phyloP scores from a whole-genome alignment of 1,284 basidiomycete species.

The Ceratobasidium sp. region DNA sequence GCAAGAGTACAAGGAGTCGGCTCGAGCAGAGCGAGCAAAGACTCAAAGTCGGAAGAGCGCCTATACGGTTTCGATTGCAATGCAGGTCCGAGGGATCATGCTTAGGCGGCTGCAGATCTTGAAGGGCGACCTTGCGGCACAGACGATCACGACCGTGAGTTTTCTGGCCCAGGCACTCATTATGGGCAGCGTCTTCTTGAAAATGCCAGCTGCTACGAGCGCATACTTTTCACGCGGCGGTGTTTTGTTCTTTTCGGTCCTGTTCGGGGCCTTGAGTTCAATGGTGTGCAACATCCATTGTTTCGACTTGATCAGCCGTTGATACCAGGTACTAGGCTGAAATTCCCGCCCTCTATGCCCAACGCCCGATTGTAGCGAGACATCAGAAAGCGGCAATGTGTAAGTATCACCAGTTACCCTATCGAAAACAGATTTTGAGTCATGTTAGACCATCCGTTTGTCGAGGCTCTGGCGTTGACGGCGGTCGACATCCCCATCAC shows the following conservation, averaged over 20 bases:
- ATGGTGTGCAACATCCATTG: background rate
- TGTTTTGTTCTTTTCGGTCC: constrained; percentile 54
- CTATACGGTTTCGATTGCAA: constrained; percentile 56
- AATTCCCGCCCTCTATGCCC: no score
- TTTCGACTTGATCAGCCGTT: background rate
- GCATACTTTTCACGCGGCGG: constrained; percentile 81
- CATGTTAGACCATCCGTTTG: constrained; percentile 3
- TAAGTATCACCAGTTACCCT: constrained; percentile 45
- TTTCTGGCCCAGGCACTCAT: background rate
- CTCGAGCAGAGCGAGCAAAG: constrained; percentile 59
- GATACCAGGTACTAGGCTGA: background rate
- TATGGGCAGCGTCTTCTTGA: background rate
- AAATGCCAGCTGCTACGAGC: background rate
- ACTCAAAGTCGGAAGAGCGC: constrained; percentile 51
- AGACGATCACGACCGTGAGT: constrained; percentile 37
- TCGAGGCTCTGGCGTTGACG: constrained; percentile 67
- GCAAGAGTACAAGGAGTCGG: constrained; percentile 57
- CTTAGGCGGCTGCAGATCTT: constrained; percentile 69
- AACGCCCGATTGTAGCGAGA: constrained; percentile 62
- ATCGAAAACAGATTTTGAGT: background rate
- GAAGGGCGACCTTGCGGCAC: constrained; percentile 60
- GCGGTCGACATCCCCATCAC: constrained; percentile 75
- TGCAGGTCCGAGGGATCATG: constrained; percentile 73
- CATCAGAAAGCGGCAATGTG: constrained; percentile 62
- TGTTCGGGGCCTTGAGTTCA: constrained; percentile 52